Evolutionary conservation across 305 asterid genomes (phyloP).

Genomic region (Solanum hybrid): DNA sequence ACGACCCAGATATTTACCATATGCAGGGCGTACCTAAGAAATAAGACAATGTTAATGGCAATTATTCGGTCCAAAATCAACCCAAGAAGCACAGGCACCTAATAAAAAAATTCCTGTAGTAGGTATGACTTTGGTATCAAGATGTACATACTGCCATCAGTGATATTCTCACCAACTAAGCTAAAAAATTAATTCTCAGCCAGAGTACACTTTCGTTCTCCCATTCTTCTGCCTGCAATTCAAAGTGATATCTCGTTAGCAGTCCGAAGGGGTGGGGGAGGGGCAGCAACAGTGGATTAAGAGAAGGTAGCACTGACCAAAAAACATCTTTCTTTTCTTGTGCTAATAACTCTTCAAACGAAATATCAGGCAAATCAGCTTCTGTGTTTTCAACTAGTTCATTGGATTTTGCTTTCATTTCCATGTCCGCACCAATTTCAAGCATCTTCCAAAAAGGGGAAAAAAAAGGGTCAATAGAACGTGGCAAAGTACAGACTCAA

Average conservation of each 20-base stretch:
- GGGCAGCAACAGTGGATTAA: background rate
- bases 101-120: slow-evolving; percentile 29
- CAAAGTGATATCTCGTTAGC: background rate
- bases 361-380: slow-evolving; percentile 45
- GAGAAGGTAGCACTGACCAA: slow-evolving; percentile 36
- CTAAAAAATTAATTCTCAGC: slow-evolving; percentile 18
- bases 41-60: slow-evolving; percentile 3
- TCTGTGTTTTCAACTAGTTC: slow-evolving; percentile 34
- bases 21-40: slow-evolving; percentile 2
- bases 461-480: background rate
- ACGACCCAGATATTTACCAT: slow-evolving; percentile 21
- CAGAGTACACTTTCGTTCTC: slow-evolving; percentile 37
- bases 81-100: slow-evolving; percentile 29
- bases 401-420: slow-evolving; percentile 37
- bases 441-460: slow-evolving; percentile 39
- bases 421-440: slow-evolving; percentile 56
- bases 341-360: slow-evolving; percentile 76
- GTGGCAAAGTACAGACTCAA: background rate
- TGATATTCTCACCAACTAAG: slow-evolving; percentile 10
- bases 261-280: background rate
- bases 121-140: slow-evolving; percentile 19
- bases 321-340: slow-evolving; percentile 76
- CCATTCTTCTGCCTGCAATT: slow-evolving; percentile 68
- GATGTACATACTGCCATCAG: slow-evolving; percentile 29
- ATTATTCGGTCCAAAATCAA: slow-evolving; percentile 15